Evolutionary conservation across 306 rosid genomes (phyloP), one percentile per base, ranked within the genome.

Genomic region (Argentina anserina): DNA sequence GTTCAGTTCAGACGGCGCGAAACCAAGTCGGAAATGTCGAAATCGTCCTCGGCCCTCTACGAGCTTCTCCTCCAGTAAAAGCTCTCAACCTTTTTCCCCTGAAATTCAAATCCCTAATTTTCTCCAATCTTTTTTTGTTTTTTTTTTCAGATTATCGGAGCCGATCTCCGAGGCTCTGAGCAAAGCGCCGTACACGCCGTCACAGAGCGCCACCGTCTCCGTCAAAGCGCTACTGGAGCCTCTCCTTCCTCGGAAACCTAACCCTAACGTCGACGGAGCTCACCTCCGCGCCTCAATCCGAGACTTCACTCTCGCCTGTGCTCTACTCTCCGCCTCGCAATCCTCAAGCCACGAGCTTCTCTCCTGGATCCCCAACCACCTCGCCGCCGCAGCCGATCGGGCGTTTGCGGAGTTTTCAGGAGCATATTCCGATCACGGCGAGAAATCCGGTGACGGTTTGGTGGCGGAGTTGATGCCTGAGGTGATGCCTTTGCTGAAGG

Each of bases 291-390:
- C 83, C 66, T 73, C 90, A 65, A 63, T 94, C 78, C 86, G 67
- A 61, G 90, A 89, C 69, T 89, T 94, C 60, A 17, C 87, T 63
- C 77, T 94, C 43, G 97, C 92, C 0, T 91, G 92, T 41, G 90
- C 97, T 49, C 76, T 91, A 17, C 69, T 89, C 17, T 86, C 90
- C 41, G 84, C 95, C 59, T 82, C 97, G 37, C 73, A 68, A 18
- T 82, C 79, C 78, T 74, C 91, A 41, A 47, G 79, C 28, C 71
- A 73, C 50, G 89, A 79, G 67, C 82, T 94, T 52, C 79, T 91
- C 76, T 84, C 92, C 21, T 94, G 98, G 96, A 83, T 94, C 17
- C 91, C 97, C 26, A 6, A 43, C 34, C 70, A 74, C 74, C 85
- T 94, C 31, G 82, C 91, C 0, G 58, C 71, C 17, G 81, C 76